Evolutionary conservation across 2,329 filamentous ascomycete genomes (phyloP), one percentile per base, ranked within the genome.

Genomic region (Lasiodiplodia citricola): DNA sequence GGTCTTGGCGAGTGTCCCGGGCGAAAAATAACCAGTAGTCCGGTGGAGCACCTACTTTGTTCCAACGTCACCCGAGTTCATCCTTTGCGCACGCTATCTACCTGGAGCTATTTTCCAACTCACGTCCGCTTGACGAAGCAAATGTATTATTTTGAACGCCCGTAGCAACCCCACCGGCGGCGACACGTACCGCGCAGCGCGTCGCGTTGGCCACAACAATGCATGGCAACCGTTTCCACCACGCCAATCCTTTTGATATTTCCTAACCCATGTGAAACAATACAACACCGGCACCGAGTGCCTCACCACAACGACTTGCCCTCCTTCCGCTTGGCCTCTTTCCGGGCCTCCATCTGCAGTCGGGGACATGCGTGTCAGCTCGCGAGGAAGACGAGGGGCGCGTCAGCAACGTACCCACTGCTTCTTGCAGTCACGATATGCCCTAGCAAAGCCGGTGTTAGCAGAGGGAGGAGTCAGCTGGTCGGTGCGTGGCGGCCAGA

Each of bases 401-500:
- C 77, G 23, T 18, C 11, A 11, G 50, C 38, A 3, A 82, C 88
- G 75, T 86, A 97, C 94, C 94, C 94, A 97, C 83, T 90, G 87
- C 82, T 97, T 94, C 80, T 97, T 97, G 82, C 95, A 98, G 71
- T 96, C 93, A 69, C 94, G 89, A 80, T 97, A 98, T 63, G 94
- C 94, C 81, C 94, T 97, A 72, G 68, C 44, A n/a, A 14, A 14
- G 21, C 13, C 18, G 13, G 8, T 25, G 64, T 67, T 21, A 64
- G 56, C 51, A 31, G 25, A 57, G 41, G 25, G 14, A 14, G 21
- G 55, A 6, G 44, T 51, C 44, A 56, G n/a, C n/a, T n/a, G 13
- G 50, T n/a, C 35, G 13, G 23, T 21, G 55, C 56, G 23, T 35
- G 44, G 41, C 55, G 21, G 21, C 7, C 18, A 35, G 63, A 25